Conservation (phyloP, 169 alveolate genomes). For the Eimeria acervulina region DNA sequence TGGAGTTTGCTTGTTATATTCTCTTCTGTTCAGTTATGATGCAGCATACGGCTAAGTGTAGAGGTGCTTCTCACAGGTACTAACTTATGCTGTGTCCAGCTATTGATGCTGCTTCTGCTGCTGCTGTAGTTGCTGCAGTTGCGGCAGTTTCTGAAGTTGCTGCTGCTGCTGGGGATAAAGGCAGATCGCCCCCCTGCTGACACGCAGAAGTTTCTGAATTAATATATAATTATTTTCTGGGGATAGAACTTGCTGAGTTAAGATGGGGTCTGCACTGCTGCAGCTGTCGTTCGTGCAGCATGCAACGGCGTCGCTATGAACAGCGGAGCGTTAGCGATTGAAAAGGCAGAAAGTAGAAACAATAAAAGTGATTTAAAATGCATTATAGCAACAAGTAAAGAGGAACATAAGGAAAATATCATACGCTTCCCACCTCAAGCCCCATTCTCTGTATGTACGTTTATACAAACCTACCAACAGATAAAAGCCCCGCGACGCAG, state of each 20-base stretch:
- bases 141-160: background rate
- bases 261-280: background rate
- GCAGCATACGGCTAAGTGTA: background rate
- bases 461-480: background rate
- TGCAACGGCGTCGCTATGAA: background rate
- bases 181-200: background rate
- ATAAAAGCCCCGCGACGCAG: slow-evolving; percentile 3
- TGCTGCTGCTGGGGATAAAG: background rate
- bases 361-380: background rate
- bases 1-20: background rate
- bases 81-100: background rate
- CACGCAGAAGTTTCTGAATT: background rate
- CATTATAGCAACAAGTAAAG: background rate
- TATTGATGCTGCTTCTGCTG: background rate
- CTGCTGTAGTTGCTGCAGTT: background rate
- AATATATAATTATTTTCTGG: background rate
- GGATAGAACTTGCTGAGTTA: background rate
- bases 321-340: background rate
- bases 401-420: background rate
- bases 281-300: background rate
- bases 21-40: background rate
- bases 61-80: background rate
- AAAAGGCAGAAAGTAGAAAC: background rate
- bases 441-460: background rate
- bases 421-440: background rate